Base-by-base conservation (phyloP, 306 rosid species). In the Abrus pulchellus region DNA sequence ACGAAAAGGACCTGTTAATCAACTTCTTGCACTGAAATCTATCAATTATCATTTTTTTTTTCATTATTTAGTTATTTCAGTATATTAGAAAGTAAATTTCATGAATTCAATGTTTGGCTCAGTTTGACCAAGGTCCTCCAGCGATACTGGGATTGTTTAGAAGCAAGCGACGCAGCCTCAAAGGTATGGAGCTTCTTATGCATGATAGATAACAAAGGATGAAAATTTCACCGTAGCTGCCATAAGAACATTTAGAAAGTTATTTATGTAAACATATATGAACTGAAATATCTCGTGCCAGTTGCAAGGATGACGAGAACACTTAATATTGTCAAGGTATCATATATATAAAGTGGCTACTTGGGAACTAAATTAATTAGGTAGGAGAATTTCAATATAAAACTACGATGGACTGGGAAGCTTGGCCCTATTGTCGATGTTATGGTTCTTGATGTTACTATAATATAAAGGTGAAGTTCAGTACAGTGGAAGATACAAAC, bases 81-180 rank as follows among this genome's bases (percentile, higher is more conserved):
- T 45, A 11, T 59, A 28, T 59, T 45, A 45, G 27, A n/a, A 60
- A 32, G 47, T 5, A 61, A 75, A 34, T 7, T 30, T 20, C 20
- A 9, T 47, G 40, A 33, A 33, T 49, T 9, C 2, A 30, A n/a
- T 76, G 63, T 49, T 63, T 76, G 14, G 34, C 80, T 48, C 80
- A 76, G 80, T 76, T 76, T 76, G 72, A 7, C 13, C 63, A 65
- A 63, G 50, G 29, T 76, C 40, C n/a, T 76, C 53, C 62, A 50
- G 7, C 72, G 30, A 63, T 76, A 76, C 32, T 14, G 13, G 63
- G 53, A 76, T 48, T 30, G 38, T 38, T 9, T 11, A 33, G 73
- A 10, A 63, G 74, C 28, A 43, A 50, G 54, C 5, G n/a, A 36
- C 49, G 1, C 50, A 9, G 73, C 10, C 32, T 14, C 73, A 76